phyloP scores from a whole-genome alignment of 139 green algal genomes.

The Chlorella sp. region DNA sequence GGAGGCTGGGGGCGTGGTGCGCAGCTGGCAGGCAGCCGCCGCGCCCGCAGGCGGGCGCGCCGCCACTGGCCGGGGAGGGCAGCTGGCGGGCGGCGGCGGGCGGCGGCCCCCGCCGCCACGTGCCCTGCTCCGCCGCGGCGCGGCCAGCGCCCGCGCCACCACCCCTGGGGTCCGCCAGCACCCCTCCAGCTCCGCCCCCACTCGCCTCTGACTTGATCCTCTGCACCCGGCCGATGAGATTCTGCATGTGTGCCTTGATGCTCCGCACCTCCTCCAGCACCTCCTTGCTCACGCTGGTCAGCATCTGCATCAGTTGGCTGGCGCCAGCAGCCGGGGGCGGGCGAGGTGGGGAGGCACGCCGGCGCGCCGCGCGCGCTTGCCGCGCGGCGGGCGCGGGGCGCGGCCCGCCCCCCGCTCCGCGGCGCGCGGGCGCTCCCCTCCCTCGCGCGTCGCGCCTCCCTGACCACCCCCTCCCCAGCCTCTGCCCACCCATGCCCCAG shows the following conservation, averaged over 20 bases:
- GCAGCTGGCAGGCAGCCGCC: no score
- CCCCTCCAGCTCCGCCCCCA: constrained; percentile 45
- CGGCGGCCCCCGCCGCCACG: no score
- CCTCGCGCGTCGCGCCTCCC: background rate
- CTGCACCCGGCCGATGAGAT: constrained; percentile 21
- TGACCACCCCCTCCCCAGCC: background rate
- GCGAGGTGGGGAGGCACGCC: no score
- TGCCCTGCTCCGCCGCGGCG: no score
- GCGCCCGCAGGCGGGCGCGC: no score
- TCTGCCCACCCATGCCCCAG: constrained; percentile 2
- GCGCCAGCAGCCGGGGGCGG: background rate
- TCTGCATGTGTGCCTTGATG: constrained; percentile 32
- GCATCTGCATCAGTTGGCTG: constrained; percentile 5
- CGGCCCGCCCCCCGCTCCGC: background rate
- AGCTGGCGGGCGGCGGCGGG: no score
- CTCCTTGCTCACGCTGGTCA: constrained; percentile 15
- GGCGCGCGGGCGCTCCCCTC: background rate
- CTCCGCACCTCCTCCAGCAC: constrained; percentile 43
- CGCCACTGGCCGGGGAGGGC: no score
- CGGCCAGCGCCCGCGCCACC: no score
- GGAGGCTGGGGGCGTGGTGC: no score
- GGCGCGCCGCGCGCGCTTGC: background rate
- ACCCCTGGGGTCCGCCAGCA: no score
- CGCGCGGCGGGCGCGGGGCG: background rate
- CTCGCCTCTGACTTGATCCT: no score